phyloP scores from a whole-genome alignment of 1,284 basidiomycete species.

The Cutaneotrichosporon sp. region DNA sequence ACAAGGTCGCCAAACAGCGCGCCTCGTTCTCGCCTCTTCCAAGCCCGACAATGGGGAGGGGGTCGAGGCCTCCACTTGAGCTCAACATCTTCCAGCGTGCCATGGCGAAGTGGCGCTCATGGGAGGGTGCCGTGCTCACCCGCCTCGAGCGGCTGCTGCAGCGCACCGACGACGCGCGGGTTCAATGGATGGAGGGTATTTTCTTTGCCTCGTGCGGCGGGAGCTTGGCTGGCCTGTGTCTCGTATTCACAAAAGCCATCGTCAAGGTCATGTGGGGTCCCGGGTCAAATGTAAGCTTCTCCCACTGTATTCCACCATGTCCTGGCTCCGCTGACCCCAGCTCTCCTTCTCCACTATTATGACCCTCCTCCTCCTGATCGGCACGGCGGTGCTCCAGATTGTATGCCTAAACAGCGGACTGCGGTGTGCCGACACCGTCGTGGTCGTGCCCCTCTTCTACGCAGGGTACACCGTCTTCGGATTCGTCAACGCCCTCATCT shows the following conservation, averaged over 20 bases:
- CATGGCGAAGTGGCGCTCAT: slow-evolving; percentile 49
- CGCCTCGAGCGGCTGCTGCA: slow-evolving; percentile 69
- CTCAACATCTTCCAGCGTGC: slow-evolving; percentile 19
- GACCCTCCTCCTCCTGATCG: slow-evolving; percentile 70
- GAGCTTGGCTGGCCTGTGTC: slow-evolving; percentile 74
- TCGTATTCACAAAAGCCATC: slow-evolving; percentile 85
- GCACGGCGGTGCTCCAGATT: slow-evolving; percentile 82
- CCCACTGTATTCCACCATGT: no score
- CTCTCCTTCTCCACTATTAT: slow-evolving; percentile 75
- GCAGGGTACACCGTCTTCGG: slow-evolving; percentile 61
- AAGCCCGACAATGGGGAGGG: slow-evolving; percentile 30
- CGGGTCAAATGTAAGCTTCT: no score
- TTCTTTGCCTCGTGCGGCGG: slow-evolving; percentile 89
- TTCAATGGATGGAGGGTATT: slow-evolving; percentile 84
- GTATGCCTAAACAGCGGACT: slow-evolving; percentile 82
- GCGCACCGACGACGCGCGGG: slow-evolving; percentile 69
- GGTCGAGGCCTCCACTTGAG: background rate
- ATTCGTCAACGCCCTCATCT: slow-evolving; percentile 90
- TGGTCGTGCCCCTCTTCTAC: slow-evolving; percentile 69
- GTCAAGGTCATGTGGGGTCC: slow-evolving; percentile 38
- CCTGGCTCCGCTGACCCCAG: slow-evolving; percentile 22
- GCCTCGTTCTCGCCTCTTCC: slow-evolving; percentile 53
- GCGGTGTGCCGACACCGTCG: slow-evolving; percentile 58
- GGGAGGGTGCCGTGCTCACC: slow-evolving; percentile 57
- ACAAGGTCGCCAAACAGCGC: slow-evolving; percentile 36